Conservation (phyloP, 306 rosid genomes). For the Casuarina cunninghamiana region DNA sequence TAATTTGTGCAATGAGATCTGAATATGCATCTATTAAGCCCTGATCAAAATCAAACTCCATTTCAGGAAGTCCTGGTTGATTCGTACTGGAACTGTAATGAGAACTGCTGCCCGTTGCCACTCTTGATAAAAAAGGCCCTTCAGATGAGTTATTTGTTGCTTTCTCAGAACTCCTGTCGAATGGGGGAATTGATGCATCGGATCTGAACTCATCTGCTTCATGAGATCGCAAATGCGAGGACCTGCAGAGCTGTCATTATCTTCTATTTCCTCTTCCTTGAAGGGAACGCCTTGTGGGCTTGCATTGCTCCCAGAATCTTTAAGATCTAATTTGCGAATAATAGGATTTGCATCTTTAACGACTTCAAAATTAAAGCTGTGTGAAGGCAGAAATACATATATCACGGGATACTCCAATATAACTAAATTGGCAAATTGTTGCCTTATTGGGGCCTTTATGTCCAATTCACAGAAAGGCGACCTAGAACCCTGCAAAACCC, state of each 20-base stretch:
- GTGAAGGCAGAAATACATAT: slow-evolving; percentile 68
- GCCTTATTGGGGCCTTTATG: slow-evolving; percentile 62
- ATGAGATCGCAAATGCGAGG: slow-evolving; percentile 57
- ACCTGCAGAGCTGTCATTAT: slow-evolving; percentile 35
- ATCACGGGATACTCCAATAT: slow-evolving; percentile 87
- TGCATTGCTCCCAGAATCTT: slow-evolving; percentile 32
- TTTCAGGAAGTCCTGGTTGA: slow-evolving; percentile 36
- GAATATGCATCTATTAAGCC: slow-evolving; percentile 56
- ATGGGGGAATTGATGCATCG: slow-evolving; percentile 21
- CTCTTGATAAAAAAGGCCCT: slow-evolving; percentile 34
- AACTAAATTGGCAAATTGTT: slow-evolving; percentile 56
- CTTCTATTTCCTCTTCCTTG: slow-evolving; percentile 79
- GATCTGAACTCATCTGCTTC: slow-evolving; percentile 46
- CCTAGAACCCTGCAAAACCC: slow-evolving; percentile 50
- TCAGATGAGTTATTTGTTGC: slow-evolving; percentile 30
- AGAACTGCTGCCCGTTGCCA: slow-evolving; percentile 33
- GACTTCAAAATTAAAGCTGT: slow-evolving; percentile 58
- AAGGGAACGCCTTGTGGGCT: slow-evolving; percentile 50
- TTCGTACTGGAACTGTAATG: slow-evolving; percentile 22
- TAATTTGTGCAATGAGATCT: slow-evolving; percentile 53
- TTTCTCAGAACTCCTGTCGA: slow-evolving; percentile 29
- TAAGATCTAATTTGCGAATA: slow-evolving; percentile 35
- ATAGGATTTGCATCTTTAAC: slow-evolving; percentile 38
- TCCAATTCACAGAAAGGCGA: slow-evolving; percentile 74
- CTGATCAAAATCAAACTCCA: slow-evolving; percentile 61